Conservation (phyloP, 495 filamentous ascomycete genomes). For the Apiosordaria backusii region DNA sequence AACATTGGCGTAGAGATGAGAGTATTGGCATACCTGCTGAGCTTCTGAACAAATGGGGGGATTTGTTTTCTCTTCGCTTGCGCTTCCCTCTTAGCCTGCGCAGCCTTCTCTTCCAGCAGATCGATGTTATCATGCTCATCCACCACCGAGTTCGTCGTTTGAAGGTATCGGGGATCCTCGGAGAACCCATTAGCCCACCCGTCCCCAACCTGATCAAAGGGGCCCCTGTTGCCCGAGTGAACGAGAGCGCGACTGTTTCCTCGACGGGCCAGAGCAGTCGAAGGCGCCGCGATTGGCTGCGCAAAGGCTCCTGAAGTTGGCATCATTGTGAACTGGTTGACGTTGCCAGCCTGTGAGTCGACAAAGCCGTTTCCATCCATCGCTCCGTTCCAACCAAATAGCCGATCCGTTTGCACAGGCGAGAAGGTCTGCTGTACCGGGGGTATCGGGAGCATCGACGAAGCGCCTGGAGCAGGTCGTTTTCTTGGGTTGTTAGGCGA, state of each 20-base stretch:
- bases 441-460: constrained; percentile 53
- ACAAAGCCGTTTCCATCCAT: constrained; percentile 33
- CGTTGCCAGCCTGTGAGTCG: constrained; percentile 30
- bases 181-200: constrained; percentile 44
- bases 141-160: constrained; percentile 35
- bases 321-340: constrained; percentile 44
- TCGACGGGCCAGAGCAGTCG: constrained; percentile 65
- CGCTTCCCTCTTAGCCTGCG: constrained; percentile 74
- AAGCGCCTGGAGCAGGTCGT: constrained; percentile 68
- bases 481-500: constrained; percentile 57
- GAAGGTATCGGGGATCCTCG: constrained; percentile 44
- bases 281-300: constrained; percentile 39
- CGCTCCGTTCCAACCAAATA: constrained; percentile 40
- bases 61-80: constrained; percentile 88
- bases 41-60: constrained; percentile 95
- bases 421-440: constrained; percentile 43
- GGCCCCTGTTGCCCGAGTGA: constrained; percentile 33
- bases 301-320: constrained; percentile 43
- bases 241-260: constrained; percentile 61
- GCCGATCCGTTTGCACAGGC: constrained; percentile 37
- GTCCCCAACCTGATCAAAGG: constrained; percentile 45
- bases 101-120: constrained; percentile 69
- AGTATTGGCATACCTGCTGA: constrained; percentile 71
- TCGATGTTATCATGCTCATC: constrained; percentile 69
- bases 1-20: background rate